Evolutionary conservation across 1,139 yeast species (phyloP).

Genomic region (Waltiozyma sp.): DNA sequence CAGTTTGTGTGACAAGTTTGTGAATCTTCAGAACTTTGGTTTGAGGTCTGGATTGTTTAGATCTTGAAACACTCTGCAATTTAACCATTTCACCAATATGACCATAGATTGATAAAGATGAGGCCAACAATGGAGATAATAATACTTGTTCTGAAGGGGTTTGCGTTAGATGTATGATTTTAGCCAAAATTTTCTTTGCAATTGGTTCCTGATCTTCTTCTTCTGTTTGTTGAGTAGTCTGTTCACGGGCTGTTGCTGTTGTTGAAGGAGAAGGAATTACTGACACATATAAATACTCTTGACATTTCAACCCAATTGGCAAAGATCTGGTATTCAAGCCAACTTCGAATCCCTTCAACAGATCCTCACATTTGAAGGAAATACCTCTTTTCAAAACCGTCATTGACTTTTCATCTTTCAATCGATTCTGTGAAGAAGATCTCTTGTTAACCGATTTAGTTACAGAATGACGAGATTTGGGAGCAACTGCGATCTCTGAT

Average conservation of each 20-base stretch:
- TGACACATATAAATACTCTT: slow-evolving; percentile 47
- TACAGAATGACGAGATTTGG: slow-evolving; percentile 36
- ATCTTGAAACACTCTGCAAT: slow-evolving; percentile 38
- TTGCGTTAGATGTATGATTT: slow-evolving; percentile 29
- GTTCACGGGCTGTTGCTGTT: slow-evolving; percentile 8
- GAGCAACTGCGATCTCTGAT: slow-evolving; percentile 78
- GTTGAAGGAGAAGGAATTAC: slow-evolving; percentile 29
- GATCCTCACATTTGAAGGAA: slow-evolving; percentile 21
- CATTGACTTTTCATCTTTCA: slow-evolving; percentile 14
- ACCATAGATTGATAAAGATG: slow-evolving; percentile 30
- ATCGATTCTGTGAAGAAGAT: no score
- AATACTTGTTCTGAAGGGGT: slow-evolving; percentile 31
- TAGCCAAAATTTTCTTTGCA: slow-evolving; percentile 39
- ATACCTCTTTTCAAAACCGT: slow-evolving; percentile 40
- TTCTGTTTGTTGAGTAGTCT: slow-evolving; percentile 8
- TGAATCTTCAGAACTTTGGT: neutral
- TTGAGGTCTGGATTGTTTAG: slow-evolving; percentile 16
- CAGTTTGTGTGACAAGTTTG: neutral
- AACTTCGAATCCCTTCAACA: slow-evolving; percentile 26
- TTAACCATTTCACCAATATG: slow-evolving; percentile 44
- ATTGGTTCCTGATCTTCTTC: slow-evolving; percentile 9
- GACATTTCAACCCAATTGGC: slow-evolving; percentile 22
- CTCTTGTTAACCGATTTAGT: slow-evolving; percentile 16
- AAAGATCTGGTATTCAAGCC: slow-evolving; percentile 33
- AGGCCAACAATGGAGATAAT: slow-evolving; percentile 44